phyloP scores from a whole-genome alignment of 176 grass and related monocot species.

The Tuctoria greenei region DNA sequence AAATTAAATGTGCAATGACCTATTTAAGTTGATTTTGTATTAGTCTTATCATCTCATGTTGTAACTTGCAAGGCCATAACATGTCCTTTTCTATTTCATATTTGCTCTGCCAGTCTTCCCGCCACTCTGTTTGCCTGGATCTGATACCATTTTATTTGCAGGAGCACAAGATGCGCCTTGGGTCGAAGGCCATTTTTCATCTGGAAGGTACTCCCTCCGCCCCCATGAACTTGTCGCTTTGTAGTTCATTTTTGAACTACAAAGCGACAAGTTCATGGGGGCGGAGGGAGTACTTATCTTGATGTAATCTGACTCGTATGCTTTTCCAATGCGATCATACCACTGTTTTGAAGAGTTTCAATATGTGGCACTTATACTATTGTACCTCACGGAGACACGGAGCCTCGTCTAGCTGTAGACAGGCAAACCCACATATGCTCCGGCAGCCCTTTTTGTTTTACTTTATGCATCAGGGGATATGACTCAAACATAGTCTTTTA shows the following conservation, averaged over 20 bases:
- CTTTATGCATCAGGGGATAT: background rate
- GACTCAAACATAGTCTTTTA: no score
- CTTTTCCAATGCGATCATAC: background rate
- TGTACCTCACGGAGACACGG: background rate
- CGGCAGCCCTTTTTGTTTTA: background rate
- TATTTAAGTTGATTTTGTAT: background rate
- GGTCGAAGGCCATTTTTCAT: constrained; percentile 90
- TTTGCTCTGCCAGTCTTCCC: background rate
- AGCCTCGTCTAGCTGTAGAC: background rate
- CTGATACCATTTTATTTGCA: constrained; percentile 28
- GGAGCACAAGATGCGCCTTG: constrained; percentile 98
- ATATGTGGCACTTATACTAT: background rate
- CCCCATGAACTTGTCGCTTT: no score
- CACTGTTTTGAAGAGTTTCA: background rate
- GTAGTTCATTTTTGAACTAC: no score
- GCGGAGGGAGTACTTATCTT: background rate
- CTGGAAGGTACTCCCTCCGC: constrained; percentile 76
- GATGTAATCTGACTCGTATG: no score
- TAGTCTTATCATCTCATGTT: background rate
- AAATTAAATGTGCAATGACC: background rate
- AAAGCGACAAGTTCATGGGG: no score
- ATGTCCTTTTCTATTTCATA: background rate
- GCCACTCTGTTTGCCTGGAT: background rate
- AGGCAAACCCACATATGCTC: background rate
- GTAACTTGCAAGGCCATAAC: background rate